Evolutionary conservation across 306 rosid genomes (phyloP), one percentile per base, ranked within the genome.

Genomic region (Sicyos baderoa): DNA sequence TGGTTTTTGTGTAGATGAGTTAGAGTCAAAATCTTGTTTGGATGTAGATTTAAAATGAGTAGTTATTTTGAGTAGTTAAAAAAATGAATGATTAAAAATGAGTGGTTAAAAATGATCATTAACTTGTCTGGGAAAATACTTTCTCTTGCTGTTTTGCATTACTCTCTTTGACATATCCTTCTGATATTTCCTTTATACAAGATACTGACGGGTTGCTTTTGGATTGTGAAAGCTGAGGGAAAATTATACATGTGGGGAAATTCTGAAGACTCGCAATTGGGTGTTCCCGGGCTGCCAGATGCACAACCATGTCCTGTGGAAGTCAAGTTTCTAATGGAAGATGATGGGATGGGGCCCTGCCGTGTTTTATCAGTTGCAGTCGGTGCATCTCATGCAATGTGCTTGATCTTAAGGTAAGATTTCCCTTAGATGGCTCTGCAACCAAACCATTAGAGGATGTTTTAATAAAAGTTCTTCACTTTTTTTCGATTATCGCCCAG

Each of bases 181-280:
- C 59, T 44, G 29, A 57, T 19, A 11, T 19, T 53, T 57, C 64
- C 21, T 52, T 61, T 23, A 17, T 21, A 71, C 74, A 0, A 66
- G 52, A 52, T 19, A 37, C 45, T 23, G 7, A 32, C 13, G 52
- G 52, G 14, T 48, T 50, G 61, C 16, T 72, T 78, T 72, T 74
- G 13, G 65, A 77, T 81, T 37, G 69, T 62, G 70, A 69, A 84
- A 93, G 98, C 82, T 73, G 75, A 72, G 72, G 96, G 99, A 17
- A 90, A 85, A 86, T 75, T 90, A 82, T 93, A 77, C 80, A 84
- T 80, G 89, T 88, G 99, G 96, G 95, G 97, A 79, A 86, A 93
- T 78, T 78, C 91, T 22, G 73, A 52, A 55, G 96, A 90, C 78
- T 88, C 89, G 66, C 99, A 88, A 50, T 72, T 93, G 79, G 97